These are phyloP conservation scores for Lasiosphaeria hispida DNA, from an alignment of 495 filamentous ascomycete species.

Conservation along the genomic window DNA sequence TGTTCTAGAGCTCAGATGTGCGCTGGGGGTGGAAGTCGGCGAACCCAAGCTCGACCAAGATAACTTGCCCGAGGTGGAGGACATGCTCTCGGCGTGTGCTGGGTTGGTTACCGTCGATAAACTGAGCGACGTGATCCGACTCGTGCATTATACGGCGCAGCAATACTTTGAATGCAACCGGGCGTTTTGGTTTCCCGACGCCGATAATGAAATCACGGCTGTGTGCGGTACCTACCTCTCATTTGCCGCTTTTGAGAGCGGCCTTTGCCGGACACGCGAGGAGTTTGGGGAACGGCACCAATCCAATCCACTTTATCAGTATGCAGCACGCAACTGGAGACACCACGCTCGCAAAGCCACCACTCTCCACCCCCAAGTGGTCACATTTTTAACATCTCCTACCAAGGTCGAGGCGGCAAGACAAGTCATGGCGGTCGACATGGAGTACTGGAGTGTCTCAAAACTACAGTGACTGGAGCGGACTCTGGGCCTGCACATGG, in stretches of 20 bases:
- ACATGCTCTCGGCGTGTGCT: conserved; percentile 48
- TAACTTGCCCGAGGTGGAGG: conserved; percentile 35
- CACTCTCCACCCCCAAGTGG: neutral
- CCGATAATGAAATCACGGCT: conserved; percentile 34
- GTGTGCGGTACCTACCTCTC: conserved; percentile 47
- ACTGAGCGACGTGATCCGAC: conserved; percentile 44
- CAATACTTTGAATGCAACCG: conserved; percentile 48
- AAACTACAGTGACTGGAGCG: too few species aligned
- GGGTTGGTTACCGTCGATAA: conserved; percentile 52
- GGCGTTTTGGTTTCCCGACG: conserved; percentile 35
- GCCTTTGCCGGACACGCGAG: conserved; percentile 23
- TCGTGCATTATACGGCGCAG: conserved; percentile 57
- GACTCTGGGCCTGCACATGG: too few species aligned
- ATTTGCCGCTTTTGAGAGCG: conserved; percentile 33
- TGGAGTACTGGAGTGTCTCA: too few species aligned
- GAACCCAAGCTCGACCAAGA: conserved; percentile 36
- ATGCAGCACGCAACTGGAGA: conserved; percentile 46
- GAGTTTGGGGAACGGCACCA: conserved; percentile 27
- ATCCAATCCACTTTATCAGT: conserved; percentile 38
- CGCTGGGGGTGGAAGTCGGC: conserved; percentile 25
- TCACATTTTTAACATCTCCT: conserved; percentile 20
- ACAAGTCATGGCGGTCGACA: neutral
- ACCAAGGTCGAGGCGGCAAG: conserved; percentile 19
- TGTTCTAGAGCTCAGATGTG: neutral
- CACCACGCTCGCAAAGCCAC: conserved; percentile 36